These are phyloP conservation scores for Podaxis pistillaris DNA, from an alignment of 768 basidiomycete species.

Conservation along the genomic window DNA sequence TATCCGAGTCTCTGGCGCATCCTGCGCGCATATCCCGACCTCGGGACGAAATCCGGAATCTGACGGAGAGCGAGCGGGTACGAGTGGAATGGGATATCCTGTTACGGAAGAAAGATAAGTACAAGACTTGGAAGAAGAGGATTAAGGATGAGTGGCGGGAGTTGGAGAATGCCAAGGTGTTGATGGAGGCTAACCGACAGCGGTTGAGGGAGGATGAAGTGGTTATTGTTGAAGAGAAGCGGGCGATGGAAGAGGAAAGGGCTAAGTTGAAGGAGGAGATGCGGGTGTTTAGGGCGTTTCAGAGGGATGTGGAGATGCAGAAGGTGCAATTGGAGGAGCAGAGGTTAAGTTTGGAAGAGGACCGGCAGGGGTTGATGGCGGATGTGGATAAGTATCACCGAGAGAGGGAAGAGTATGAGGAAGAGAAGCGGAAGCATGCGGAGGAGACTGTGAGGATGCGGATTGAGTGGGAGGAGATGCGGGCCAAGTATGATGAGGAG, in stretches of 20 bases:
- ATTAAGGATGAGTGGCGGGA: constrained; percentile 15
- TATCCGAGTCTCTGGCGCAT: not conserved
- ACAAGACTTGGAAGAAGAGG: constrained; percentile 14
- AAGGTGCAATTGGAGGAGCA: constrained; percentile 8
- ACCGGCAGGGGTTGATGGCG: constrained; percentile 1
- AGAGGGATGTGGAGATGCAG: constrained; percentile 8
- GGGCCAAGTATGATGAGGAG: constrained; percentile 8
- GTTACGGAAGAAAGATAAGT: constrained; percentile 11
- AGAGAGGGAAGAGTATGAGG: constrained; percentile 9
- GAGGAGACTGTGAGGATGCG: constrained; percentile 13
- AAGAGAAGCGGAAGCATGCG: constrained; percentile 10
- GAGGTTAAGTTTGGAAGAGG: constrained; percentile 8
- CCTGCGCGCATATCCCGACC: not conserved
- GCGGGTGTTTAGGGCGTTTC: not conserved
- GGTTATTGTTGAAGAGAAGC: constrained; percentile 8
- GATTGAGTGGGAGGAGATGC: constrained; percentile 9
- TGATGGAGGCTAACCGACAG: constrained; percentile 15
- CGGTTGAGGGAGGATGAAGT: constrained; percentile 10
- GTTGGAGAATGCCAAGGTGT: constrained; percentile 10
- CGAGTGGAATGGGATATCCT: constrained; percentile 14
- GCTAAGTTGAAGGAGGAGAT: not conserved
- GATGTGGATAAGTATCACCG: constrained; percentile 7
- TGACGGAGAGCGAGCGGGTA: constrained; percentile 3
- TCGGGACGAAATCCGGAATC: constrained; percentile 1
- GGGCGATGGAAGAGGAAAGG: constrained; percentile 1